Conservation (phyloP, 306 rosid species). For the Castanopsis chinensis region DNA sequence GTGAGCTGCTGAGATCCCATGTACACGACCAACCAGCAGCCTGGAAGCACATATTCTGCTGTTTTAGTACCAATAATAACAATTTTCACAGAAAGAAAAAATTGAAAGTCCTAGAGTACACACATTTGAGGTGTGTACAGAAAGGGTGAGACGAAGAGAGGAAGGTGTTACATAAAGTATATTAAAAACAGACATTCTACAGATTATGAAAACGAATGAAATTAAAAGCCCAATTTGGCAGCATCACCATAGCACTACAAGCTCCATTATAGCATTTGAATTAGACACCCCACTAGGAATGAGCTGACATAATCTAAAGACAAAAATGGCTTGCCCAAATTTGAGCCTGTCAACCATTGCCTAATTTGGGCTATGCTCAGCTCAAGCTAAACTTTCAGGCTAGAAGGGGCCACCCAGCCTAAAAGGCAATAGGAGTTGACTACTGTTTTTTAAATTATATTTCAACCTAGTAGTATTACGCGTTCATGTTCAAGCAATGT, state of each 20-base stretch:
- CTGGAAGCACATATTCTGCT: constrained; percentile 32
- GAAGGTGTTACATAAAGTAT: background rate
- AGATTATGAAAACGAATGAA: no score
- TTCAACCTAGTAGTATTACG: background rate
- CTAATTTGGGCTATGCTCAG: background rate
- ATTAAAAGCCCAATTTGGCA: no score
- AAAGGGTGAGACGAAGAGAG: background rate
- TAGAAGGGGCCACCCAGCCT: background rate
- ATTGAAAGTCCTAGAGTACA: background rate
- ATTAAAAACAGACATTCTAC: no score
- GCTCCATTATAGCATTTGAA: no score
- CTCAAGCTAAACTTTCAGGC: background rate
- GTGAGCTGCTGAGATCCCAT: no score
- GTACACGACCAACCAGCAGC: constrained; percentile 88
- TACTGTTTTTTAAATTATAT: background rate
- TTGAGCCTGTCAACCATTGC: background rate
- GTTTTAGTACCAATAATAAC: background rate
- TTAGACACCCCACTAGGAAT: no score
- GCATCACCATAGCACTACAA: no score
- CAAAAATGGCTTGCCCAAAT: background rate
- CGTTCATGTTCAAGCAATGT: background rate
- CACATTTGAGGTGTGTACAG: background rate
- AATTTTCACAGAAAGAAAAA: background rate
- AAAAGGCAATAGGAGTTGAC: background rate
- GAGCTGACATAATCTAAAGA: no score